Evolutionary conservation across 495 filamentous ascomycete genomes (phyloP).

Genomic region (Aspergillus ostianus): DNA sequence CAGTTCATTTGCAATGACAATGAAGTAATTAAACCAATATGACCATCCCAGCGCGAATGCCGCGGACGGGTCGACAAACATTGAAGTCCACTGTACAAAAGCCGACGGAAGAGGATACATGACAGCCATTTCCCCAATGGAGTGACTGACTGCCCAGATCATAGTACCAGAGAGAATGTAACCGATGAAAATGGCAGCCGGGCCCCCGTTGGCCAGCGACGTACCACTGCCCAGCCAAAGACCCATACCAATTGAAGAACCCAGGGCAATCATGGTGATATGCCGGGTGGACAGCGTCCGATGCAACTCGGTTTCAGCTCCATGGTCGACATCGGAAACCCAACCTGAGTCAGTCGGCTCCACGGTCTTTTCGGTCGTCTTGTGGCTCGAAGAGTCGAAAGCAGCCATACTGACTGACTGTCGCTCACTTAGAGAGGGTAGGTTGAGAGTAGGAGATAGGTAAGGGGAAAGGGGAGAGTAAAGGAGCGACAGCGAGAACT

Average conservation of each 20-base stretch:
- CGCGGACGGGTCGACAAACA: slow-evolving; percentile 48
- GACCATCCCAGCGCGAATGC: slow-evolving; percentile 53
- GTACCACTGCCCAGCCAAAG: slow-evolving; percentile 28
- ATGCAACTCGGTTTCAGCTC: slow-evolving; percentile 28
- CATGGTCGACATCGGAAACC: slow-evolving; percentile 14
- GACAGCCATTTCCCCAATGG: slow-evolving; percentile 46
- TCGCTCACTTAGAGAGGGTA: not conserved
- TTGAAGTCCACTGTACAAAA: slow-evolving; percentile 45
- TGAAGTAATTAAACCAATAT: slow-evolving; percentile 45
- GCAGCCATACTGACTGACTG: not conserved
- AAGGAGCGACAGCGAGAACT: not conserved
- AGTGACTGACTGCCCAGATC: slow-evolving; percentile 37
- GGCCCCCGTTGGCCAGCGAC: slow-evolving; percentile 24
- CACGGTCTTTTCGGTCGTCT: slow-evolving; percentile 7
- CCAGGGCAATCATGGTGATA: slow-evolving; percentile 34
- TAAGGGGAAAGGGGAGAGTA: not conserved
- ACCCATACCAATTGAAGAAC: slow-evolving; percentile 32
- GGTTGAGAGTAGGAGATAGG: not conserved
- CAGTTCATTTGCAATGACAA: slow-evolving; percentile 48
- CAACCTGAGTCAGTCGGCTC: not conserved
- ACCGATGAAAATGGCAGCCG: slow-evolving; percentile 49
- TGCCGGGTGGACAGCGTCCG: slow-evolving; percentile 30
- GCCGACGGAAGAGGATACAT: slow-evolving; percentile 56
- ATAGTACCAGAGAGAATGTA: slow-evolving; percentile 36
- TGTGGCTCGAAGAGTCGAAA: not conserved